Evolutionary conservation across 2,329 filamentous ascomycete genomes (phyloP), one percentile per base, ranked within the genome.

Genomic region (Blumeria graminis): DNA sequence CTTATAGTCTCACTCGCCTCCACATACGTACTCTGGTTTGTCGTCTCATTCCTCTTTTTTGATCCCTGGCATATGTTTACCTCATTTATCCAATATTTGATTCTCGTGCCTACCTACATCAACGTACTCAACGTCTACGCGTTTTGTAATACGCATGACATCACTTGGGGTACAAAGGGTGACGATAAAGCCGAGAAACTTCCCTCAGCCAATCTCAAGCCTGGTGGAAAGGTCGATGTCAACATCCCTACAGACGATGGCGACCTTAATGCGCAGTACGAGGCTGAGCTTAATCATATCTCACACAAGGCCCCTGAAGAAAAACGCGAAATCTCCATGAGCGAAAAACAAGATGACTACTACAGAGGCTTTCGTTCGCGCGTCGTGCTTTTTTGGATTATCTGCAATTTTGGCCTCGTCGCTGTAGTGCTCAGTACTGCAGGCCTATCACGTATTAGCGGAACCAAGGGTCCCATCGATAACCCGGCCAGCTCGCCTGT

Each of bases 41-140:
- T 98, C 55, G 84, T 87, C 0, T 94, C 88, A 8, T 75, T 98
- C 61, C 74, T 98, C 62, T 96, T 96, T 81, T 81, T 96, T 69
- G 92, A 98, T 68, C 92, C 92, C 3, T 98, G 92, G 90, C 92
- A 98, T 71, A 96, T 98, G 88, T 76, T 94, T 68, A 96, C 92
- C n/a, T 82, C 84, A 57, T 87, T 96, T 69, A 69, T 88, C 53
- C 92, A 96, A 76, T 98, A 98, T 69, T 81, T 96, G 63, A 78
- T 96, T 45, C 76, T 98, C 57, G 94, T 89, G 0, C 92, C 92
- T 0, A 94, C 89, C 0, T 98, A 94, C 71, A 93, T 93, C 72
- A 98, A 96, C 70, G 89, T 96, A 58, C 81, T 98, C 64, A 98
- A 96, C 73, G 92, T 98, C 57, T 98, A 96, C 70, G 90, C 90